A percentile compares a stretch with the other conserved stretches of the same genome.
phyloP scores from a whole-genome alignment of 2,329 filamentous ascomycete species.

The Cytospora chrysosperma region DNA sequence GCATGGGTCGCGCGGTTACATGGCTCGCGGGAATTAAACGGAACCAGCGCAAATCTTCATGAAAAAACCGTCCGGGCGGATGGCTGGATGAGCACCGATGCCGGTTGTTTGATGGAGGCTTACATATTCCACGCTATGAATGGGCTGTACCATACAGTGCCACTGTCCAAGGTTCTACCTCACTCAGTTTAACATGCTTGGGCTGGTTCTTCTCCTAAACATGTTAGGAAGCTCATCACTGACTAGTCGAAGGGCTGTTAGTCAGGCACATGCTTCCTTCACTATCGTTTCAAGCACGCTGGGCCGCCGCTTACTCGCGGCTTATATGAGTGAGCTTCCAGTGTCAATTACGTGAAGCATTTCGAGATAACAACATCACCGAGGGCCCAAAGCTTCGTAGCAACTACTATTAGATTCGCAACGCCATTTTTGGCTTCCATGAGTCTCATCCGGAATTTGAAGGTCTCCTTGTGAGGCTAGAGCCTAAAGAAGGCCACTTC shows the following conservation, averaged over 20 bases:
- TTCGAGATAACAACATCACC: slow-evolving; percentile 27
- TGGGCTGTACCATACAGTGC: too few species aligned
- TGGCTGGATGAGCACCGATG: background rate
- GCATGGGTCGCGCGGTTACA: background rate
- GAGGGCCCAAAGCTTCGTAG: slow-evolving; percentile 29
- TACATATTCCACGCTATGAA: background rate
- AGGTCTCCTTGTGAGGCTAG: slow-evolving; percentile 29
- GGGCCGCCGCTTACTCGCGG: slow-evolving; percentile 27
- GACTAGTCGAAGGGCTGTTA: background rate
- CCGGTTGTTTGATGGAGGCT: background rate
- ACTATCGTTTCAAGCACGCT: slow-evolving; percentile 24
- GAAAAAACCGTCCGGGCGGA: background rate
- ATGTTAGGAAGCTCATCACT: background rate
- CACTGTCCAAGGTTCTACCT: too few species aligned
- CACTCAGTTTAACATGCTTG: background rate
- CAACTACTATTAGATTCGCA: slow-evolving; percentile 19
- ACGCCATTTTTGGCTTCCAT: background rate
- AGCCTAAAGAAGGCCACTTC: slow-evolving; percentile 24
- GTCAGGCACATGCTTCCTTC: slow-evolving; percentile 23
- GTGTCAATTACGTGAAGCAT: slow-evolving; percentile 29
- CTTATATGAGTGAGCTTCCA: slow-evolving; percentile 28
- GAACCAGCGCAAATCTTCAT: background rate
- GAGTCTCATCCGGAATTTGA: background rate
- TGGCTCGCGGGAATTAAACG: slow-evolving; percentile 1
- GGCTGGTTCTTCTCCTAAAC: background rate